Evolutionary conservation across 306 rosid genomes (phyloP), one percentile per base, ranked within the genome.

Genomic region (Alnus glutinosa): DNA sequence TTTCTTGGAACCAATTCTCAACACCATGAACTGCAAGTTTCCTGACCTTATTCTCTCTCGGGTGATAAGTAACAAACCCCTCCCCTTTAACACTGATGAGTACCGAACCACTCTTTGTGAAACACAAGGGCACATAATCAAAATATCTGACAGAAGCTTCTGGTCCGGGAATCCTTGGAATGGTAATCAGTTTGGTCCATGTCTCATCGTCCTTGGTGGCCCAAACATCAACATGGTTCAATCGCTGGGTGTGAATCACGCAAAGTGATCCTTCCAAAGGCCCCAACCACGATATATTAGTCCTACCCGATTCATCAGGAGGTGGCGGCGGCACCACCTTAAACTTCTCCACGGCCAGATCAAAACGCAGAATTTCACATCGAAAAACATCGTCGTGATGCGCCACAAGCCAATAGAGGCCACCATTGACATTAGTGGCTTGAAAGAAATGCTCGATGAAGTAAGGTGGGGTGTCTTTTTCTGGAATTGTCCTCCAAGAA

Each of bases 1-100:
- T 85, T 83, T 83, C 91, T 57, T 85, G 85, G 78, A 80, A 71
- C 86, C 87, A 80, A 23, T 61, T 83, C 52, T 73, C 73, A 15
- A 79, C 84, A 9, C 80, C 82, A 0, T 39, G 14, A 3, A 82
- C 82, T 4, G 64, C 75, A 44, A 80, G 57, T 44, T 48, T 57
- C 39, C 70, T 75, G 50, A 85, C 78, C 14, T 14, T 62, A 7
- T 75, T 79, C 1, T 10, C 34, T 9, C 7, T 66, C 0, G 75
- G 79, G 16, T 87, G 88, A 73, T 75, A 85, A 7, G 72, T 74
- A 10, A 76, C 58, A 62, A 85, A 71, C 14, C 87, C 84, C 77
- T 82, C 78, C 66, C 81, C 88, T 67, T 80, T 49, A 1, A 82
- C 78, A 42, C 83, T 72, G 50, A 88, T 59, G 61, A 88, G 39